Evolutionary conservation across 1,284 basidiomycete species (phyloP).

Genomic region (Sanghuangporus weigelae): DNA sequence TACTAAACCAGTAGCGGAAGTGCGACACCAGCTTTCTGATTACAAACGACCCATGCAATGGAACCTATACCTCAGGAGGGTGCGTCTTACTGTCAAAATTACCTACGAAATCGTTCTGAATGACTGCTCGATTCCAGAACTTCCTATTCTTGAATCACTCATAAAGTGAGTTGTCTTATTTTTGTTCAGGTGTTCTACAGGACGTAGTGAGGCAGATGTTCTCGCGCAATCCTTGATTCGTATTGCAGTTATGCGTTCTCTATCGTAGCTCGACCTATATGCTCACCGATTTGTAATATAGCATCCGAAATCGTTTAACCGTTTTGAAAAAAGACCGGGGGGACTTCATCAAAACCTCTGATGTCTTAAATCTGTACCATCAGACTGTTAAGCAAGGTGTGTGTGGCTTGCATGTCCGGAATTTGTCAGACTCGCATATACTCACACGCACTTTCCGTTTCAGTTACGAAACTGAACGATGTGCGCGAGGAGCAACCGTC

Average conservation of each 20-base stretch:
- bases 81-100: constrained; percentile 28
- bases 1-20: neutral
- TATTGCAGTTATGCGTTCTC: neutral
- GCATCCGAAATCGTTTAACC: constrained; percentile 87
- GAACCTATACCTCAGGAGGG: constrained; percentile 72
- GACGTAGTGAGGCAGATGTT: neutral
- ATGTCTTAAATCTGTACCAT: constrained; percentile 92
- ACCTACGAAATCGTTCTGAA: constrained; percentile 9
- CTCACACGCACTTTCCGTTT: constrained; percentile 7
- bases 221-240: neutral
- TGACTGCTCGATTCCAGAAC: constrained; percentile 48
- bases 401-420: constrained; percentile 18
- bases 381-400: constrained; percentile 94
- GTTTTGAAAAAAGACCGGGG: constrained; percentile 86
- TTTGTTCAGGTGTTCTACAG: constrained; percentile 4
- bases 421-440: constrained; percentile 3
- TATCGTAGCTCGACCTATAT: constrained; percentile 15
- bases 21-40: constrained; percentile 6
- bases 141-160: constrained; percentile 91
- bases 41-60: constrained; percentile 37
- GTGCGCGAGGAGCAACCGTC: constrained; percentile 77
- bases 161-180: constrained; percentile 62
- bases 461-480: constrained; percentile 89
- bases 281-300: constrained; percentile 33
- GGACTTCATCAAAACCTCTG: constrained; percentile 86